Evolutionary conservation across 176 grass and related monocot species (phyloP), one percentile per base, ranked within the genome.

Genomic region (Cenchrus americanus): DNA sequence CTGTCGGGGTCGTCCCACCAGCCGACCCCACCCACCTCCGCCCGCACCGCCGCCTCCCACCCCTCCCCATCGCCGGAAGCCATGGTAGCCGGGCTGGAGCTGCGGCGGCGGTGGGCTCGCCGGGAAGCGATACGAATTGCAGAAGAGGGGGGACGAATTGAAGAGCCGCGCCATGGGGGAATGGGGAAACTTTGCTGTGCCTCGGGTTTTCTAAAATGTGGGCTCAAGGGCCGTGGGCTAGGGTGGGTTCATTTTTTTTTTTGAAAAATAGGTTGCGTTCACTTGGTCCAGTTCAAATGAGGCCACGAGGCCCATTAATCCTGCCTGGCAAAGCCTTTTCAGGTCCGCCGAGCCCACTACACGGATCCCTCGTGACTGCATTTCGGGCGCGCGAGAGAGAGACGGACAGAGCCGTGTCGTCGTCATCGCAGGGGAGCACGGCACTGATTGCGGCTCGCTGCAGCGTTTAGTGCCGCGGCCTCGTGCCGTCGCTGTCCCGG

Each of bases 1-100:
- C 88, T 61, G 40, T 84, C 86, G n/a, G 44, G 66, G 57, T 95
- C 87, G 32, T 95, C 88, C 90, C 93, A 95, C 83, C 79, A 86
- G n/a, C 49, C 72, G 26, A 52, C 66, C 14, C 8, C 47, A 11
- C 77, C 79, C 70, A 95, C 80, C 80, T 90, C 90, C 54, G 71
- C 84, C 24, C 84, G 80, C 85, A 94, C 90, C 58, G 71, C 75
- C 40, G 73, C 87, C 82, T 86, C 89, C 87, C 82, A 86, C 42
- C 48, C 87, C 14, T 70, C 69, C 46, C 43, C 67, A 13, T 78
- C 66, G 57, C 58, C 59, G 73, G 58, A 64, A 59, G 24, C 55
- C 78, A 85, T 69, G 14, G 24, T 44, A 23, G 69, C 37, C 27
- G 27, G 27, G 27, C 27, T 30, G 27, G 44, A 59, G 22, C 23